Conservation (phyloP, 140 eudicot genomes). For the Eryngium alpinum region DNA sequence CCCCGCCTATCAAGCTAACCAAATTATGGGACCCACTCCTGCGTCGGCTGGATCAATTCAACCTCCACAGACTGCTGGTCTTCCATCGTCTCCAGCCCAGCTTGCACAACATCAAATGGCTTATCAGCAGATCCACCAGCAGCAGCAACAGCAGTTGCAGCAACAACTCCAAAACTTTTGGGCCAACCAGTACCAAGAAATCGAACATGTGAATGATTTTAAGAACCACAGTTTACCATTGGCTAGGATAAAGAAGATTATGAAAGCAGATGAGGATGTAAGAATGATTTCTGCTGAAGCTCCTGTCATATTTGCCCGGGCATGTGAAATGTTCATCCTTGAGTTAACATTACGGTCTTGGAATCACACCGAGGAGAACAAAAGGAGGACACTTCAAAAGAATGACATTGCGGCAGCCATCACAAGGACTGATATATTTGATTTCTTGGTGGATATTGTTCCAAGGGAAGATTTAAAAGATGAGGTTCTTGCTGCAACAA, state of each 20-base stretch:
- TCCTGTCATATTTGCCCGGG: slow-evolving; percentile 10
- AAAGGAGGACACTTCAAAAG: slow-evolving; percentile 36
- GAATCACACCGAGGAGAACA: slow-evolving; percentile 37
- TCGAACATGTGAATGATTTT: slow-evolving; percentile 32
- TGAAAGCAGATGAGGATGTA: slow-evolving; percentile 45
- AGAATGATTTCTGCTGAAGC: slow-evolving; percentile 39
- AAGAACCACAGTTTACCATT: slow-evolving; percentile 44
- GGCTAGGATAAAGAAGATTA: slow-evolving; percentile 44
- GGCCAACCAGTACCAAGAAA: slow-evolving; percentile 34
- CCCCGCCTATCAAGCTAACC: slow-evolving; percentile 24
- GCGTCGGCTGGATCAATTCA: slow-evolving; percentile 11
- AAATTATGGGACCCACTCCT: slow-evolving; percentile 10
- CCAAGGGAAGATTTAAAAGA: slow-evolving; percentile 35
- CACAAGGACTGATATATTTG: slow-evolving; percentile 39
- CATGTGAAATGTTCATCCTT: slow-evolving; percentile 9
- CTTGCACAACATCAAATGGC: slow-evolving; percentile 32
- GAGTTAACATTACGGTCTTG: slow-evolving; percentile 10
- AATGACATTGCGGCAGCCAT: slow-evolving; percentile 39
- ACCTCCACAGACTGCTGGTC: slow-evolving; percentile 21
- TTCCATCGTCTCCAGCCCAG: slow-evolving; percentile 19
- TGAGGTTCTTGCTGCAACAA: slow-evolving; percentile 28
- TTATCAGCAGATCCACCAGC: slow-evolving; percentile 19
- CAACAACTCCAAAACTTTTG: slow-evolving; percentile 34
- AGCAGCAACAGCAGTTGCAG: slow-evolving; percentile 33
- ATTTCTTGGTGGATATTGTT: slow-evolving; percentile 39